phyloP scores from a whole-genome alignment of 768 basidiomycete species.

The Tephrocybe sp. region DNA sequence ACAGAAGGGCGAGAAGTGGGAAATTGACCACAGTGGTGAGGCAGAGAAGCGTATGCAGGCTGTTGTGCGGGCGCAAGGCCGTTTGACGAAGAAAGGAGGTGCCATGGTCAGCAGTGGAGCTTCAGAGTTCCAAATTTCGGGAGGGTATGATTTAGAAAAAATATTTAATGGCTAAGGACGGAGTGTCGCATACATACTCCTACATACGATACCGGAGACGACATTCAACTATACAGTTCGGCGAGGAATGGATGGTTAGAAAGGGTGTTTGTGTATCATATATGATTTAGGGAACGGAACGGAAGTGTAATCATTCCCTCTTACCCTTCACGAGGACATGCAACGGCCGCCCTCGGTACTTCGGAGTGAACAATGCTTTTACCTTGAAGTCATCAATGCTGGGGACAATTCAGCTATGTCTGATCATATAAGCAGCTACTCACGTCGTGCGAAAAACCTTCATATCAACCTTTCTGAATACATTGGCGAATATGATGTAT shows the following conservation, averaged over 20 bases:
- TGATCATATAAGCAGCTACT: too few relatives aligned
- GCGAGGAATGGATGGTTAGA: too few relatives aligned
- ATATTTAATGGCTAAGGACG: constrained; percentile 37
- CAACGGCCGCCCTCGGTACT: constrained; percentile 4
- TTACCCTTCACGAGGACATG: constrained; percentile 1
- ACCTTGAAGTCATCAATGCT: constrained; percentile 12
- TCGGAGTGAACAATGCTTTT: constrained; percentile 2
- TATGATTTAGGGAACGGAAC: neutral
- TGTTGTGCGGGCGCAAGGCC: constrained; percentile 80
- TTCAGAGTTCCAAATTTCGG: constrained; percentile 79
- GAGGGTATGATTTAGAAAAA: constrained; percentile 61
- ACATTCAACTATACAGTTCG: too few relatives aligned
- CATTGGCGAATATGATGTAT: constrained; percentile 12
- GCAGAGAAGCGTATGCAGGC: constrained; percentile 85
- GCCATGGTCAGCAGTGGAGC: constrained; percentile 65
- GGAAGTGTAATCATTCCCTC: neutral
- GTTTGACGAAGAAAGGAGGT: constrained; percentile 78
- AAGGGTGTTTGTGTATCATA: too few relatives aligned
- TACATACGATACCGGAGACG: neutral
- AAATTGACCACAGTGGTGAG: constrained; percentile 45
- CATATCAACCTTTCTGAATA: constrained; percentile 11
- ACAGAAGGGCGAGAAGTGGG: constrained; percentile 33
- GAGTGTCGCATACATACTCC: neutral
- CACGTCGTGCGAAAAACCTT: constrained; percentile 7
- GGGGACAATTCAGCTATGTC: neutral